A percentile compares a stretch with the other conserved stretches of the same genome.
phyloP scores from a whole-genome alignment of 1,284 basidiomycete genomes.

The Marasmius sp. region DNA sequence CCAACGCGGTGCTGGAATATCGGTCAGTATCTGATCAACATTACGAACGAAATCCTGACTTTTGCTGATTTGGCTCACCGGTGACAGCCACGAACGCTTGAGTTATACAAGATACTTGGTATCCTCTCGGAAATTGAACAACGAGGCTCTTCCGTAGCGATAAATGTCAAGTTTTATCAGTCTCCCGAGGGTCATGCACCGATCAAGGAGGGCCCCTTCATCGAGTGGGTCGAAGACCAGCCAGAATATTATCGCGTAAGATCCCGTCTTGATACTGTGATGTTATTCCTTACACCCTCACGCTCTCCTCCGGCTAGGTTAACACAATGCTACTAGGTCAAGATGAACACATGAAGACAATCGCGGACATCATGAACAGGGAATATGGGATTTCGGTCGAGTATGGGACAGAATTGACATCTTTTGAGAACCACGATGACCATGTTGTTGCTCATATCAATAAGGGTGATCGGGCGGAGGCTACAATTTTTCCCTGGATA shows the following conservation, averaged over 20 bases:
- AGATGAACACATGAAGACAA: constrained; percentile 2
- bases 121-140: constrained; percentile 8
- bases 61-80: too few species aligned
- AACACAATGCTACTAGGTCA: neutral
- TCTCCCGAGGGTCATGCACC: constrained; percentile 5
- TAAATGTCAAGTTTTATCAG: neutral
- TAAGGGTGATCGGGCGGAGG: constrained; percentile 19
- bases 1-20: neutral
- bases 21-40: too few species aligned
- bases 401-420: constrained; percentile 2
- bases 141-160: neutral
- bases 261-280: too few species aligned
- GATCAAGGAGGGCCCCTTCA: neutral
- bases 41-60: neutral
- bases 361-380: neutral
- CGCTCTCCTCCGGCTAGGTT: neutral
- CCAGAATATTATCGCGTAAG: neutral
- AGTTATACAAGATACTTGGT: constrained; percentile 13
- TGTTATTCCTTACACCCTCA: neutral
- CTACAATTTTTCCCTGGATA: constrained; percentile 31
- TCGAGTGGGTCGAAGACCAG: neutral
- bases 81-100: constrained; percentile 12
- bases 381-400: constrained; percentile 5
- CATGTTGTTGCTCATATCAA: constrained; percentile 7
- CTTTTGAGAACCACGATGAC: constrained; percentile 6